Percentiles rank a stretch among this genome's conserved stretches.
Evolutionary conservation across 257 asterid species (phyloP).

Genomic region (Primulina huaijiensis): DNA sequence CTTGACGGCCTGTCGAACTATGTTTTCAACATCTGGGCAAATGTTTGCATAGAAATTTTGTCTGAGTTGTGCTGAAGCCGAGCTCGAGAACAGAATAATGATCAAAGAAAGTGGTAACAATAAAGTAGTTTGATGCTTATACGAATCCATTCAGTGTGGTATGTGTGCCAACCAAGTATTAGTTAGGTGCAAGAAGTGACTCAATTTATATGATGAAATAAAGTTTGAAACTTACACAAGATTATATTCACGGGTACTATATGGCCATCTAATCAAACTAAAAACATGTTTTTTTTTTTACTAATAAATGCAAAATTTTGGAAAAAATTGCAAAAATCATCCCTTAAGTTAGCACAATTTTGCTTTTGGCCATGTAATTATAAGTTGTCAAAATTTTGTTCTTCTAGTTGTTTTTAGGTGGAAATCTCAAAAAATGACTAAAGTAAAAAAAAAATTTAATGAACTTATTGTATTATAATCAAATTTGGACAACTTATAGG

Average conservation of each 20-base stretch:
- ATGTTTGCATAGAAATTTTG: conserved; percentile 35
- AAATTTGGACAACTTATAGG: no score
- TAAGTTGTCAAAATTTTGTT: no score
- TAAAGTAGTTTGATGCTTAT: background rate
- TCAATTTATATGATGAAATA: background rate
- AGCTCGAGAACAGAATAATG: conserved; percentile 19
- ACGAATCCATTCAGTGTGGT: background rate
- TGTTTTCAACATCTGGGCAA: conserved; percentile 44
- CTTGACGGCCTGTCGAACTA: conserved; percentile 38
- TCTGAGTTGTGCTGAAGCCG: conserved; percentile 37
- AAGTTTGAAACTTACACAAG: no score
- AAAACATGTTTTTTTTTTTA: no score
- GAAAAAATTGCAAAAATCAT: no score
- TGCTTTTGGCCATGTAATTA: no score
- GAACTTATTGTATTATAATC: no score
- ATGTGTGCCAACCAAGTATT: background rate
- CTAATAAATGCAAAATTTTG: no score
- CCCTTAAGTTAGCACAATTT: no score
- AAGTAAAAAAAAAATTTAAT: no score
- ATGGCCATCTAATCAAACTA: background rate
- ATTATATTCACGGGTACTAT: background rate
- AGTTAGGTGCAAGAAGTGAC: background rate
- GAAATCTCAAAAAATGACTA: no score
- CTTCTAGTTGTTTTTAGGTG: no score
- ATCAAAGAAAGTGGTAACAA: background rate